phyloP scores from a whole-genome alignment of 2,329 filamentous ascomycete genomes.

The Ophiostoma perfectum region DNA sequence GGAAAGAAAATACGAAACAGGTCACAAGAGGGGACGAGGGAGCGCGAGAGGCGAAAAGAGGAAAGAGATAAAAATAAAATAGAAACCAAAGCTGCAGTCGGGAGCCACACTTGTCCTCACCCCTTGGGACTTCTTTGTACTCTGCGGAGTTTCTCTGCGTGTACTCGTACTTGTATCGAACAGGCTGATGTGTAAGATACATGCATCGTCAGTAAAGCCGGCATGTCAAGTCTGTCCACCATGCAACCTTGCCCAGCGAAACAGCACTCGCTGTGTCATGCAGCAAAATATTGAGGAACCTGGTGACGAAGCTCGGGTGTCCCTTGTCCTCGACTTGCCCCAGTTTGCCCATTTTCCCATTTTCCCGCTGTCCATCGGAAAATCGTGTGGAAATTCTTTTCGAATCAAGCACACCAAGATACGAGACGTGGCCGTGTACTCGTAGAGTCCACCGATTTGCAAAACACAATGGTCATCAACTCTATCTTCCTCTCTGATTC shows the following conservation, averaged over 20 bases:
- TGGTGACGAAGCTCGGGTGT: background rate
- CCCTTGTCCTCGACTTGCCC: background rate
- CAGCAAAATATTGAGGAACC: background rate
- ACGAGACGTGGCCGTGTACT: conserved; percentile 3
- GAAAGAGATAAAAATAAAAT: background rate
- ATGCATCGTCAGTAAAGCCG: background rate
- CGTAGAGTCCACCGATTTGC: conserved; percentile 17
- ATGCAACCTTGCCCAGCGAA: conserved; percentile 8
- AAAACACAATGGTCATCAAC: conserved; percentile 15
- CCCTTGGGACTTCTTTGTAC: conserved; percentile 9
- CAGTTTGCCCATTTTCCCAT: conserved; percentile 6
- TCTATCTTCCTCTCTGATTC: background rate
- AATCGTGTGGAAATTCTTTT: background rate
- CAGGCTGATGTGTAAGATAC: no score
- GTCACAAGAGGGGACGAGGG: no score
- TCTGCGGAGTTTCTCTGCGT: background rate
- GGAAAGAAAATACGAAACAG: background rate
- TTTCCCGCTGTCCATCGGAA: background rate
- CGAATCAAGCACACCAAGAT: background rate
- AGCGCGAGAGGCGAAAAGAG: background rate
- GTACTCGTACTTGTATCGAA: no score
- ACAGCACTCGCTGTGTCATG: conserved; percentile 3
- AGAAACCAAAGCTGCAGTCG: no score
- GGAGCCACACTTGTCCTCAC: background rate
- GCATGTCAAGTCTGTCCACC: background rate